A percentile compares a stretch with the other conserved stretches of the same genome.
Evolutionary conservation across 2,329 filamentous ascomycete genomes (phyloP).

Genomic region (Xylariaceae sp.): DNA sequence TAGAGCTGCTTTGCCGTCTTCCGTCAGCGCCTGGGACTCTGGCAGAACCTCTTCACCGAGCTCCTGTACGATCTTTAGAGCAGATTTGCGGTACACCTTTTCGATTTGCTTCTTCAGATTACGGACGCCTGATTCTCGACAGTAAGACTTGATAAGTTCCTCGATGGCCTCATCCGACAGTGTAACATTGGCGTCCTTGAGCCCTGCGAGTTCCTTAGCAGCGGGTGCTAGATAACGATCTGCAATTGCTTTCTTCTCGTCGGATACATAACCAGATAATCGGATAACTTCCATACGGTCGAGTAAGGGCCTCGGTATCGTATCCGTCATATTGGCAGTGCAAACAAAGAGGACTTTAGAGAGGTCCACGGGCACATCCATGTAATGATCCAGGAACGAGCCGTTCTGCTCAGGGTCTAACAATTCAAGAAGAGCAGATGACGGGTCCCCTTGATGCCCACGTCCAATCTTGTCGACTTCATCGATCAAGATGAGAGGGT

Average conservation of each 20-base stretch:
- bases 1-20: constrained; percentile 77
- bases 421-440: constrained; percentile 87
- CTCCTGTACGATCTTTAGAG: constrained; percentile 94
- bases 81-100: constrained; percentile 96
- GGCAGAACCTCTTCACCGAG: constrained; percentile 80
- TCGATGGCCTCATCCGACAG: constrained; percentile 84
- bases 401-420: constrained; percentile 96
- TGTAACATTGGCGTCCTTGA: constrained; percentile 88
- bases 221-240: constrained; percentile 88
- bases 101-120: constrained; percentile 99
- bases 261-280: constrained; percentile 91
- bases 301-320: constrained; percentile 87
- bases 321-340: constrained; percentile 98
- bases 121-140: constrained; percentile 91
- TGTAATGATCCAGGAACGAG: constrained; percentile 97
- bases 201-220: constrained; percentile 88
- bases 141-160: constrained; percentile 98
- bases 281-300: constrained; percentile 98
- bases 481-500: constrained; percentile 92
- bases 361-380: constrained; percentile 95
- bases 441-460: constrained; percentile 93
- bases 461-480: constrained; percentile 98
- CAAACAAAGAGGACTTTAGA: constrained; percentile 98
- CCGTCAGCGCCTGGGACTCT: constrained; percentile 78
- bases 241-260: constrained; percentile 99